Base-by-base conservation (phyloP, 2,329 filamentous ascomycete species). In the Fusarium setosum region DNA sequence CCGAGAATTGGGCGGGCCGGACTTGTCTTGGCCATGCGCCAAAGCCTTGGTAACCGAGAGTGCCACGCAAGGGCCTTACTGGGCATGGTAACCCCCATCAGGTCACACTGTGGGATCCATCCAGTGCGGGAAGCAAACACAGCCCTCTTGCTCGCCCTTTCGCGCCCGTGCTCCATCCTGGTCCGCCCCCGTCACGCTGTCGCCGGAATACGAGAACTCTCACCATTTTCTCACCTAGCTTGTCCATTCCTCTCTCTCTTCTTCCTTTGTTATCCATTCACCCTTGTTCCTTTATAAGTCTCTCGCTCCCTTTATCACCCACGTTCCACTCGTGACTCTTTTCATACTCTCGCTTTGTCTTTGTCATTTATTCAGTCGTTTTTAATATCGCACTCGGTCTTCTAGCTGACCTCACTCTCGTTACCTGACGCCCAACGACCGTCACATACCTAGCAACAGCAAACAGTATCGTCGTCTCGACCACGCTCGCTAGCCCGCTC, bases 201-300 rank as follows among this genome's bases (percentile, higher is more conserved):
- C 32, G 37, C 10, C 23, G 37, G 26, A 53, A 67, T 60, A 67
- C 59, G 54, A 67, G 63, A 24, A 63, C 32, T 57, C 62, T 49
- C 54, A 57, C 55, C 52, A 40, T 44, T 50, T 53, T 56, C 41
- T 50, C 45, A 51, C 42, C 40, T 38, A 38, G 32, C 23, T 26
- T 13, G 32, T 61, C 34, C 53, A 37, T 59, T 47, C 52, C 47
- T 59, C 62, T 59, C 24, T 20, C 31, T 34, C 44, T 34, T 34
- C 31, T 34, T 20, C 13, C n/a, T 20, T 34, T 34, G 10, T 34
- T 12, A 38, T 42, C 37, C 34, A n/a, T 35, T 32, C 37, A 58
- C 44, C 65, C 65, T 66, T 61, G 61, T 61, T 66, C 34, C 58
- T 66, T 65, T 68, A 55, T 52, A 65, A 63, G 52, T 47, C 47